Base-by-base conservation (phyloP, 192 early-diverging fungal species). In the Chytriomyces sp. region DNA sequence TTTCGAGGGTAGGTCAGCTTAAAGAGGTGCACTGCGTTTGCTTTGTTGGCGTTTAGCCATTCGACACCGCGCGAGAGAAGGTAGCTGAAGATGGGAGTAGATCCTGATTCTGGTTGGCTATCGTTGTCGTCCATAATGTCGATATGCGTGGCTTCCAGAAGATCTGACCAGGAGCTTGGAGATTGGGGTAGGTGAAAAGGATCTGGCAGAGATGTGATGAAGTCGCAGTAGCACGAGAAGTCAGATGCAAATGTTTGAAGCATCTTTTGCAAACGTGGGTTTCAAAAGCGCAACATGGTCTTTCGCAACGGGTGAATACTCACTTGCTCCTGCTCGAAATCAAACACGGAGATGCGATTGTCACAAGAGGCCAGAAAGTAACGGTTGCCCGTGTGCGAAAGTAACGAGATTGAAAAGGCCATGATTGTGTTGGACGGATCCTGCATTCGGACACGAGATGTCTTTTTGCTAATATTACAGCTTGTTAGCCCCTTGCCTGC, bases 381-480 rank as follows among this genome's bases (percentile, higher is more conserved):
- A 64, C 88, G 91, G 82, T 98, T 98, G 28, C 94, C 96, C 2
- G 93, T 93, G 71, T 93, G 89, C 1, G 96, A 95, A 33, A 96
- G 80, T 82, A 98, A 98, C 22, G 94, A 92, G 14, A 94, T 91
- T 0, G 91, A 94, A 80, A 98, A 98, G 10, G 94, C 94, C 95
- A 98, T 98, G 78, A 93, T 96, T 2, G 93, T 96, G 22, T 91
- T 57, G n/a, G 55, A 8, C 6, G n/a, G 7, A 25, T 57, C 55
- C 78, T 40, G 38, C 39, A 64, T 40, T 19, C 54, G 38, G 7
- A 26, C 6, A 26, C 55, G 8, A 6, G 55, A 57, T 6, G 10
- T 25, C 26, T 57, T 26, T 19, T 30, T 8, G 10, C 55, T 57
- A 57, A 57, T 25, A 25, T 8, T 6, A 14, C 10, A 14, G 7